Percentiles rank a stretch among this genome's conserved stretches.
phyloP scores from a whole-genome alignment of 2,329 filamentous ascomycete genomes.

The Cladophialophora immunda region DNA sequence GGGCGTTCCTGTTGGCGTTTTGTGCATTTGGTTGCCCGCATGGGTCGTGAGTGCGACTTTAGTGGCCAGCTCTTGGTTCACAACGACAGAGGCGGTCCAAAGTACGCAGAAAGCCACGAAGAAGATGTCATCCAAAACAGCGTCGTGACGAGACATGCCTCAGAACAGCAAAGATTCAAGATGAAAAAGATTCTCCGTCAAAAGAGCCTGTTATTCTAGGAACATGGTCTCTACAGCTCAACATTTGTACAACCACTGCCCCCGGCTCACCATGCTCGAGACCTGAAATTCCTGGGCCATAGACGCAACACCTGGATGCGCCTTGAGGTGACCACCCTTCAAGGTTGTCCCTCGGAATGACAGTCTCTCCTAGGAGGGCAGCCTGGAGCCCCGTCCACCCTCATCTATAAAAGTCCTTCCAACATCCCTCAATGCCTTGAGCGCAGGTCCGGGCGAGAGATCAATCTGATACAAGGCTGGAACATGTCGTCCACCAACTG shows the following conservation, averaged over 20 bases:
- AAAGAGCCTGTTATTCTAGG: neutral
- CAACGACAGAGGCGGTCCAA: neutral
- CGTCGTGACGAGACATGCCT: neutral
- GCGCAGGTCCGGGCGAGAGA: neutral
- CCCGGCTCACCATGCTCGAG: neutral
- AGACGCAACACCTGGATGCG: neutral
- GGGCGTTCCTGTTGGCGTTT: conserved; percentile 81
- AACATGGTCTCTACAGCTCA: neutral
- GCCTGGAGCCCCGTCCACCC: neutral
- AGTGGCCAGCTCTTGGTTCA: conserved; percentile 39
- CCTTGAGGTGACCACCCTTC: neutral
- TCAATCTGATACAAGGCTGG: neutral
- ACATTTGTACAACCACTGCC: neutral
- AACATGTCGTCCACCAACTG: neutral
- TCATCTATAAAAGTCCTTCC: neutral
- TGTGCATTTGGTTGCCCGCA: conserved; percentile 94
- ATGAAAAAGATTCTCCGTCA: neutral
- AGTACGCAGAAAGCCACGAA: neutral
- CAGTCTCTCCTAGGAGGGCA: neutral
- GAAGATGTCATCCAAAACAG: neutral
- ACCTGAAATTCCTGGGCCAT: neutral
- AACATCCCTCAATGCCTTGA: neutral
- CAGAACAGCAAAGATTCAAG: neutral
- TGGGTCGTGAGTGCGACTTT: conserved; percentile 71
- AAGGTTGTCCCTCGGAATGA: neutral